Conservation (phyloP, 2,329 filamentous ascomycete genomes). For the Shiraia sp. region DNA sequence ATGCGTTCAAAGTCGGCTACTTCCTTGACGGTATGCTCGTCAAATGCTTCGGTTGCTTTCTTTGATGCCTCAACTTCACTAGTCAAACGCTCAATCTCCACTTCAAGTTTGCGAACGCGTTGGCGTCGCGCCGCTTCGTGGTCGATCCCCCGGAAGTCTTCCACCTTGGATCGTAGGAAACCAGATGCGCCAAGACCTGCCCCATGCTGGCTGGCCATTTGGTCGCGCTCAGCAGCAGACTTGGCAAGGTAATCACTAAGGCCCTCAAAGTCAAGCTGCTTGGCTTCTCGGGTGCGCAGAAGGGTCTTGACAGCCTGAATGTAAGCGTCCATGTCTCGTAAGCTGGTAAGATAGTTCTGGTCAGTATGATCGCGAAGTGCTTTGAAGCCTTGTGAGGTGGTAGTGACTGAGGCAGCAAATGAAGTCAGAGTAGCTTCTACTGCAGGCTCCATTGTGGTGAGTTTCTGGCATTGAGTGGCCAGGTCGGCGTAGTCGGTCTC, state of each 20-base stretch:
- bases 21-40: constrained; percentile 93
- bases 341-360: constrained; percentile 88
- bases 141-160: constrained; percentile 94
- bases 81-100: constrained; percentile 90
- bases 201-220: constrained; percentile 68
- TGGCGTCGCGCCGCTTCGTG: constrained; percentile 90
- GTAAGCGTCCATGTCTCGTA: constrained; percentile 96
- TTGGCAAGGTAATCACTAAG: constrained; percentile 95
- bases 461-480: constrained; percentile 91
- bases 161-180: constrained; percentile 91
- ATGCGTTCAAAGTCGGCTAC: constrained; percentile 94
- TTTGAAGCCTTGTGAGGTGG: constrained; percentile 77
- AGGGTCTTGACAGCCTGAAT: constrained; percentile 83
- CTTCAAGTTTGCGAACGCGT: constrained; percentile 83
- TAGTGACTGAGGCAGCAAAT: constrained; percentile 84
- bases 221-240: constrained; percentile 82
- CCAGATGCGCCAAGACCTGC: constrained; percentile 73
- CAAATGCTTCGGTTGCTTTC: constrained; percentile 86
- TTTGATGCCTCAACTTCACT: constrained; percentile 83
- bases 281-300: constrained; percentile 91
- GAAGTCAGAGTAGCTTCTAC: constrained; percentile 80
- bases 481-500: constrained; percentile 88
- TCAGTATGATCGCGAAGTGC: constrained; percentile 89
- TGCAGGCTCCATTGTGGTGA: constrained; percentile 85
- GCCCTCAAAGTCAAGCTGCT: constrained; percentile 96